Evolutionary conservation across 805 yeast genomes (phyloP).

Genomic region (Saccharomycopsis schoenii): DNA sequence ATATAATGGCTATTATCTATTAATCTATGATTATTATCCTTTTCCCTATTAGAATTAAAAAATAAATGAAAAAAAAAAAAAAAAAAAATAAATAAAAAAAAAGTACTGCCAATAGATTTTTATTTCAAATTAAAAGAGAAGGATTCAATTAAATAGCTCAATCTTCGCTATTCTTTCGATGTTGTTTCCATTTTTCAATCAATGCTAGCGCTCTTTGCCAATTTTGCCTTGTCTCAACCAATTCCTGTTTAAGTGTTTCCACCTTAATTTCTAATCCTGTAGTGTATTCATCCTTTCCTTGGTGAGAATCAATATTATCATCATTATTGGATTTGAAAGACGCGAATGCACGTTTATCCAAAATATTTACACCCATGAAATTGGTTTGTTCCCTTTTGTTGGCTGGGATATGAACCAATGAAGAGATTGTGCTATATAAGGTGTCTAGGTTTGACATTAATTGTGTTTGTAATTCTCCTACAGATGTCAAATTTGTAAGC

Average conservation of each 20-base stretch:
- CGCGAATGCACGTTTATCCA: neutral
- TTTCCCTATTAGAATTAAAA: too few species aligned
- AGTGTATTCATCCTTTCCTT: neutral
- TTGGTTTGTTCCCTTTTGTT: neutral
- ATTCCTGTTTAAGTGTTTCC: constrained; percentile 17
- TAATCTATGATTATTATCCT: too few species aligned
- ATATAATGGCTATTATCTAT: too few species aligned
- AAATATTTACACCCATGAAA: neutral
- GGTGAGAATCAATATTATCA: neutral
- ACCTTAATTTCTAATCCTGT: constrained; percentile 16
- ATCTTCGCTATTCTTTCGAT: constrained; percentile 8
- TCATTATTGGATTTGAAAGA: neutral
- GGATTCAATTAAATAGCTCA: neutral
- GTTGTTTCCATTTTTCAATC: constrained; percentile 23
- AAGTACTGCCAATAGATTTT: too few species aligned
- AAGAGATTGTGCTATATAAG: neutral
- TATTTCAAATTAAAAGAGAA: too few species aligned
- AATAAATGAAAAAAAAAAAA: too few species aligned
- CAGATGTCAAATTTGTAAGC: neutral
- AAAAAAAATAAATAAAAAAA: too few species aligned
- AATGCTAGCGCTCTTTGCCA: constrained; percentile 23
- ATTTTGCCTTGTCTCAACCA: constrained; percentile 19
- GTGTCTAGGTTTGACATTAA: neutral
- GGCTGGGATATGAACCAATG: neutral
- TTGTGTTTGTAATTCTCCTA: constrained; percentile 1